Base-by-base conservation (phyloP, 768 basidiomycete genomes). In the Pisolithus albus region DNA sequence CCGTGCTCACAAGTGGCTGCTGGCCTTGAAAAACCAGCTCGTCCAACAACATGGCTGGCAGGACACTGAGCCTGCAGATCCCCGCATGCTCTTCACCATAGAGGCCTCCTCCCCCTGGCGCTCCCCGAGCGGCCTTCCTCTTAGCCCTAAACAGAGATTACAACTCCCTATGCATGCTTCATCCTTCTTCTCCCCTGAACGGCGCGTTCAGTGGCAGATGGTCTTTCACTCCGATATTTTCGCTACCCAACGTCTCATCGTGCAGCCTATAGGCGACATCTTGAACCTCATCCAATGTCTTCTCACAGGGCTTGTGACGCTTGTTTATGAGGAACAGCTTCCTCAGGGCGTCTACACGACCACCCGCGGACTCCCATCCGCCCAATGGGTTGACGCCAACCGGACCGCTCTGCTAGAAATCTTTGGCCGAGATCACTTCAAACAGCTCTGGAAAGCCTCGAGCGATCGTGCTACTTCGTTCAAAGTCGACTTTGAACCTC, bases 141-240 rank as follows among this genome's bases (percentile, higher is more conserved):
- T 86, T 40, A 84, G 86, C 50, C 88, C 88, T 52, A 76, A 81
- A 61, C 72, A 87, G 59, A 82, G 76, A 43, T 72, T 90, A 7
- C 83, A 86, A 61, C 77, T 91, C 34, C 88, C 88, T 7, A 75
- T 82, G 52, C 82, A 90, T 56, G 88, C 88, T 37, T 84, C 83
- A 38, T 88, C 88, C 23, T 91, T 92, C 70, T 92, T 91, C 72
- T 86, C 84, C 46, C 87, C 87, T 10, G 86, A 91, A 64, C 74
- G 88, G 58, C 81, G 86, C 53, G 79, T 90, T 43, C 88, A 90
- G 64, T 92, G 89, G 88, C 81, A 90, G 65, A 89, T 90, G 88
- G 86, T 89, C 60, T 92, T 92, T 64, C 88, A 85, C 64, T 81
- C 79, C 61, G 84, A 85, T 67, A 80, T 82, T 47, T 86, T 86